A percentile compares a stretch with the other conserved stretches of the same genome.
Conservation (phyloP, 768 basidiomycete genomes). For the Cystofilobasidium bisporidii region DNA sequence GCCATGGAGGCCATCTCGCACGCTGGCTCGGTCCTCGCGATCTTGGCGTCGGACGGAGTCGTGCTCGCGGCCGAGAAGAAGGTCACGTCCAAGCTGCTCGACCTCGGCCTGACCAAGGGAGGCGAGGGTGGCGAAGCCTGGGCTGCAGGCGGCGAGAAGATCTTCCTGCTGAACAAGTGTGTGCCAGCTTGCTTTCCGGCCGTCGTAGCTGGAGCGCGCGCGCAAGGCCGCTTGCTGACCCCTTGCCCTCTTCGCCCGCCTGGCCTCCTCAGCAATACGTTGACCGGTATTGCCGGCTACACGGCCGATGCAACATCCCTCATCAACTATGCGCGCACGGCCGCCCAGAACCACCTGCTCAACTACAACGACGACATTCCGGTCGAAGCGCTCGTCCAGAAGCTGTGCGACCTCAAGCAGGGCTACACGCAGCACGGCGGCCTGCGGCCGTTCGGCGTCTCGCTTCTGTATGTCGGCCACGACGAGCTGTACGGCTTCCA, state of each 20-base stretch:
- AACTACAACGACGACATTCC: conserved; percentile 96
- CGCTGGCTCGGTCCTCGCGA: conserved; percentile 85
- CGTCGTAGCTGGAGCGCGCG: too few species aligned
- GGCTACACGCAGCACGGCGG: conserved; percentile 97
- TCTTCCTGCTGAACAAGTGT: conserved; percentile 75
- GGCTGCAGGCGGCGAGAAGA: conserved; percentile 89
- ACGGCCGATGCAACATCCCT: conserved; percentile 97
- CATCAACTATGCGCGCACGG: conserved; percentile 82
- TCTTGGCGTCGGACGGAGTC: conserved; percentile 80
- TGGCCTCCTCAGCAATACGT: conserved; percentile 61
- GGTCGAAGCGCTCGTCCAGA: conserved; percentile 86
- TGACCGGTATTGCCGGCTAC: conserved; percentile 88
- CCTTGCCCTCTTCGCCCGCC: background rate
- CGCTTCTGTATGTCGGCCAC: conserved; percentile 89
- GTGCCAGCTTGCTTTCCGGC: too few species aligned
- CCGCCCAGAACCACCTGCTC: conserved; percentile 79
- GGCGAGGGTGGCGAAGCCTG: conserved; percentile 45
- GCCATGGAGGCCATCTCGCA: conserved; percentile 99
- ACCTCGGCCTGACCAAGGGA: conserved; percentile 73
- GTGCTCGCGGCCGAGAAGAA: conserved; percentile 94
- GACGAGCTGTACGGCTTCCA: conserved; percentile 95
- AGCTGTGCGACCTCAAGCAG: conserved; percentile 94
- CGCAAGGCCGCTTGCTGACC: background rate
- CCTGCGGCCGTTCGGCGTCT: conserved; percentile 95
- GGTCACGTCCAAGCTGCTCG: conserved; percentile 93